Base-by-base conservation (phyloP, 2,329 filamentous ascomycete genomes). In the Ceratocystis alfenasii region DNA sequence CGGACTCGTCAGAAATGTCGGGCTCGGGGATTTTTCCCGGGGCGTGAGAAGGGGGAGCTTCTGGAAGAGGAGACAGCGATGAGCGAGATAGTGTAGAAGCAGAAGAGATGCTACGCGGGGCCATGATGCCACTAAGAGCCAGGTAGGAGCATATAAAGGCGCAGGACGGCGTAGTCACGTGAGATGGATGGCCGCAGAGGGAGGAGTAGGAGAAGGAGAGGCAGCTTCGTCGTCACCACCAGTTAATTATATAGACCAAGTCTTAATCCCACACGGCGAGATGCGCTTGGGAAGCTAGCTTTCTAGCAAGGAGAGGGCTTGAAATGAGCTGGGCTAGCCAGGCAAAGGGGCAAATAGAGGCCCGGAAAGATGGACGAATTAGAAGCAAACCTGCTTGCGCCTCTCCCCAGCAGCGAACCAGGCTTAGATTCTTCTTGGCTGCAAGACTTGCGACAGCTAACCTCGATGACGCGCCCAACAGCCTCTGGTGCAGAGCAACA, bases 41-140 rank as follows among this genome's bases (percentile, higher is more conserved):
- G 17, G 2, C 7, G 53, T 36, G 25, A 8, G 53, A 59, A 10
- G n/a, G 46, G 28, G 61, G 61, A 2, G 44, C 61, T 63, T 20
- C 41, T 17, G 61, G 61, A 20, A 46, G 57, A n/a, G 64, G 55
- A 53, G 64, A 61, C 36, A 60, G 62, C 30, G 64, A 41, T 25
- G 64, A 65, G 22, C 36, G 36, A 15, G 65, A 67, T 20, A 67
- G 48, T 22, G 65, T 64, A 20, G 65, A 67, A 22, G 63, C 8
- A 46, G 65, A 41, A 10, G 65, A 67, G 10, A 64, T 28, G 25
- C 61, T 57, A 41, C 53, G 46, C 30, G 50, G n/a, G 48, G 64
- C 59, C 64, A 66, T 66, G 46, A 30, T 55, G 50, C 25, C 10
- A 20, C 33, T 28, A 8, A 22, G 41, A 33, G 5, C 12, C 12